phyloP scores from a whole-genome alignment of 306 rosid genomes.

The Rosa lucieae region DNA sequence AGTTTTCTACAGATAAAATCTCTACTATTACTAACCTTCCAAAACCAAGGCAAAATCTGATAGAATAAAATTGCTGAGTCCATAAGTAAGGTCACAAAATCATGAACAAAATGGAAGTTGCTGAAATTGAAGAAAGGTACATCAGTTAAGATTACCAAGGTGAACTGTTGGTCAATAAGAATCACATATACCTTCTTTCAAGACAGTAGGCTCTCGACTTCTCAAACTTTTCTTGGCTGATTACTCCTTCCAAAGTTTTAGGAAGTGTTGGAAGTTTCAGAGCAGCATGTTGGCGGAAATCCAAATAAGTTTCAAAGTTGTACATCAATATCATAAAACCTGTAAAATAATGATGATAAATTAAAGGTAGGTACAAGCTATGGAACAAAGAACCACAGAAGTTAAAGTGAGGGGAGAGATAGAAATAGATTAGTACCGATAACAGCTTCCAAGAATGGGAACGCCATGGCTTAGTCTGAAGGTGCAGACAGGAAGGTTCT shows the following conservation, averaged over 20 bases:
- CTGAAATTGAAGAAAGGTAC: constrained; percentile 46
- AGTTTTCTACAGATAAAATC: constrained; percentile 12
- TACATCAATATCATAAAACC: constrained; percentile 93
- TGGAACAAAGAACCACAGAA: neutral
- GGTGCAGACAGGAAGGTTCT: neutral
- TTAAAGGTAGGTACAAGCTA: neutral
- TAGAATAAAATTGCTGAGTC: constrained; percentile 72
- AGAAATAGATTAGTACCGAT: constrained; percentile 51
- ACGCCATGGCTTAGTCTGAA: constrained; percentile 55
- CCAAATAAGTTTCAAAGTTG: constrained; percentile 79
- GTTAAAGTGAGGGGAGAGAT: constrained; percentile 2
- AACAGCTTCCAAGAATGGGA: constrained; percentile 91
- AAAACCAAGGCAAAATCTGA: constrained; percentile 82
- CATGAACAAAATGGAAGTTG: constrained; percentile 80
- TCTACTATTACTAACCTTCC: constrained; percentile 61
- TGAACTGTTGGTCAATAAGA: neutral
- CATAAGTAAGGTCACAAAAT: constrained; percentile 73
- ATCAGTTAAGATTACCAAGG: constrained; percentile 1
- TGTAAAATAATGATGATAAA: constrained; percentile 27
- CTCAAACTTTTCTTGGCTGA: constrained; percentile 87
- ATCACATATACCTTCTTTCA: constrained; percentile 70
- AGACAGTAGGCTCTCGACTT: constrained; percentile 87
- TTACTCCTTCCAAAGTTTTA: constrained; percentile 78
- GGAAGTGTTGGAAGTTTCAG: constrained; percentile 72
- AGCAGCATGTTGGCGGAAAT: constrained; percentile 77